Evolutionary conservation across 108 stramenopile genomes (phyloP).

Genomic region (Fragilaria crotonensis): DNA sequence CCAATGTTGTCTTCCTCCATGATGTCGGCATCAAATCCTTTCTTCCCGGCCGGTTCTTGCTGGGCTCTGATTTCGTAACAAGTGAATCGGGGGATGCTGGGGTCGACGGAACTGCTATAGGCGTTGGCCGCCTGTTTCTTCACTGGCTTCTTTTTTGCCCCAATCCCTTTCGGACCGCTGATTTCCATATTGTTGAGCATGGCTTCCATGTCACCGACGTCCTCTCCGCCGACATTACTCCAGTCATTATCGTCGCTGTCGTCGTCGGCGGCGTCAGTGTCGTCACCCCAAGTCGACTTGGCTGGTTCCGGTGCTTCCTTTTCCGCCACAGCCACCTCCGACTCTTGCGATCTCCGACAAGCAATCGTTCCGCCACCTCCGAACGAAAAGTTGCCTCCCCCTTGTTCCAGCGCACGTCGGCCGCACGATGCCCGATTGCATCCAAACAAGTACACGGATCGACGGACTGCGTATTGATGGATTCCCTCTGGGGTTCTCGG

Average conservation of each 20-base stretch:
- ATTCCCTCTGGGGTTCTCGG: conserved; percentile 4
- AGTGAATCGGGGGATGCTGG: conserved; percentile 3
- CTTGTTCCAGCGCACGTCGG: conserved; percentile 11
- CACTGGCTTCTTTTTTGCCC: conserved; percentile 3
- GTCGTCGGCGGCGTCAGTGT: conserved; percentile 44
- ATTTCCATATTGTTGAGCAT: conserved; percentile 35
- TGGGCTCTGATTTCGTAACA: conserved; percentile 7
- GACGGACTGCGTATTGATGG: conserved; percentile 18
- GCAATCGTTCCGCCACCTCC: conserved; percentile 37
- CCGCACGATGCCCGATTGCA: conserved; percentile 36
- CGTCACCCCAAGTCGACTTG: background rate
- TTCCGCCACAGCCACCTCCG: background rate
- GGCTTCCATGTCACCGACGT: conserved; percentile 53
- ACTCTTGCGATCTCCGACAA: conserved; percentile 14
- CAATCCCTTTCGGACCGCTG: background rate
- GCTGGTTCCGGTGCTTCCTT: background rate
- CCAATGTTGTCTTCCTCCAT: conserved; percentile 70
- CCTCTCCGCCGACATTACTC: conserved; percentile 15
- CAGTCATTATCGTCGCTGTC: conserved; percentile 23
- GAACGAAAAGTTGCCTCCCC: conserved; percentile 23
- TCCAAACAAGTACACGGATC: conserved; percentile 38
- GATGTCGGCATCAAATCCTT: conserved; percentile 7
- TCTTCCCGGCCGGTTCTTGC: conserved; percentile 5
- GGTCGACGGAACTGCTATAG: background rate
- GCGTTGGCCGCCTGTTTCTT: conserved; percentile 9